phyloP scores from a whole-genome alignment of 169 alveolate genomes.

The Babesia caballi region DNA sequence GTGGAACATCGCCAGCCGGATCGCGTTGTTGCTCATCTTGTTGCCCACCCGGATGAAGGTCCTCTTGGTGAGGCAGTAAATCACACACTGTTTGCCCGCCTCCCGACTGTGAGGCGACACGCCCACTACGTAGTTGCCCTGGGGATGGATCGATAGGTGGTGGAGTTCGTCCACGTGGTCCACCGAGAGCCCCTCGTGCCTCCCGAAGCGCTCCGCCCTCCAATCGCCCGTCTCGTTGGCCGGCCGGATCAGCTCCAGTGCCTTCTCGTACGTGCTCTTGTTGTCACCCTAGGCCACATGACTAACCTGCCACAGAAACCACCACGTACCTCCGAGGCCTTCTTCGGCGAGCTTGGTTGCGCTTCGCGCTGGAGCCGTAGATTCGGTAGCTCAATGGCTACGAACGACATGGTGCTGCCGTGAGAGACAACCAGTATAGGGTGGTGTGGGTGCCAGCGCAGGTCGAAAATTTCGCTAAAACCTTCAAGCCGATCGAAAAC shows the following conservation, averaged over 20 bases:
- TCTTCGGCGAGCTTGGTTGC: background rate
- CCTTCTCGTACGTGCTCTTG: constrained; percentile 7
- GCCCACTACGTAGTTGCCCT: constrained; percentile 53
- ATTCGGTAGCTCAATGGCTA: constrained; percentile 54
- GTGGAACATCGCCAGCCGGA: constrained; percentile 61
- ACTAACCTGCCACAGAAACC: background rate
- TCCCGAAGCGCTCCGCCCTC: background rate
- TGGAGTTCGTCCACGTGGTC: constrained; percentile 36
- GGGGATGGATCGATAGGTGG: constrained; percentile 21
- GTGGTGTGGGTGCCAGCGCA: constrained; percentile 57
- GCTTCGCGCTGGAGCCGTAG: background rate
- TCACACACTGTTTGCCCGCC: constrained; percentile 47
- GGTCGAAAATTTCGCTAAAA: constrained; percentile 7
- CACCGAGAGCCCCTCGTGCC: constrained; percentile 14
- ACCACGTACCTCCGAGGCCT: background rate
- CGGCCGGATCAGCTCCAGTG: constrained; percentile 5
- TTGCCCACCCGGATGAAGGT: constrained; percentile 43
- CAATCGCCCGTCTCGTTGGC: background rate
- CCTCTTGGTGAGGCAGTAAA: constrained; percentile 52
- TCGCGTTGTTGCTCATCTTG: constrained; percentile 44
- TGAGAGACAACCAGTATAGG: constrained; percentile 46
- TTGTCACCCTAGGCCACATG: background rate
- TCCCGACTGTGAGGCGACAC: constrained; percentile 40
- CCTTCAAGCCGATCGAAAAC: constrained; percentile 31
- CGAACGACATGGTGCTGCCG: constrained; percentile 15